Evolutionary conservation across 2,329 filamentous ascomycete genomes (phyloP).

Genomic region (Fusarium verrucosum): DNA sequence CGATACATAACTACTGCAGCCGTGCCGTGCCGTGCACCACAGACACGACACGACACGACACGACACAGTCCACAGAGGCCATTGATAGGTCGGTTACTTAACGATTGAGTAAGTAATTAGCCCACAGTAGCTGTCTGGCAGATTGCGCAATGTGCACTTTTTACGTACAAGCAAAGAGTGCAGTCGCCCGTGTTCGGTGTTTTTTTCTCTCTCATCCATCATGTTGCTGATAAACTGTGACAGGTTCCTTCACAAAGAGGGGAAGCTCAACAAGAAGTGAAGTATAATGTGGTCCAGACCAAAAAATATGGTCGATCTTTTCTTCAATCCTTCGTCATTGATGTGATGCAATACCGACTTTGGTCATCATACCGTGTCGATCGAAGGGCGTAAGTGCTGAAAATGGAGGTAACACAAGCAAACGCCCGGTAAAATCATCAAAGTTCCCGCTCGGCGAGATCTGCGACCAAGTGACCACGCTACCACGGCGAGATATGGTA

Average conservation of each 20-base stretch:
- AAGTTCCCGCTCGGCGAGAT: constrained; percentile 34
- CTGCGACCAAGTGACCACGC: constrained; percentile 30
- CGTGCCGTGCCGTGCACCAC: constrained; percentile 6
- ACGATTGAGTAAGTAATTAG: constrained; percentile 6
- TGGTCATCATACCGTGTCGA: constrained; percentile 11
- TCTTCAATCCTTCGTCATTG: constrained; percentile 29
- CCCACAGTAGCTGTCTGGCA: constrained; percentile 17
- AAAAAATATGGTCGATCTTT: constrained; percentile 22
- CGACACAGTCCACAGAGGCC: constrained; percentile 12
- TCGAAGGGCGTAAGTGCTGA: constrained; percentile 10
- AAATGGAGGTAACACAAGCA: constrained; percentile 11
- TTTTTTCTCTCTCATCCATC: constrained; percentile 1
- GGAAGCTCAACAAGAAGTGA: constrained; percentile 12
- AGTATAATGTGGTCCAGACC: constrained; percentile 6
- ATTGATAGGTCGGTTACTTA: neutral
- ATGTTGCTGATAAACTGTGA: constrained; percentile 21
- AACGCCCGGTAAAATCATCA: constrained; percentile 29
- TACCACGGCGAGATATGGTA: constrained; percentile 16
- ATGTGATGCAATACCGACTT: constrained; percentile 5
- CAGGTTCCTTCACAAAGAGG: constrained; percentile 19
- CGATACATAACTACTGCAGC: neutral
- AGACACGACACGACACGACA: constrained; percentile 7
- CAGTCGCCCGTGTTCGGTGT: constrained; percentile 14
- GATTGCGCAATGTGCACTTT: constrained; percentile 15
- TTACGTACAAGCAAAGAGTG: constrained; percentile 32